Percentiles rank a stretch among this genome's conserved stretches.
phyloP scores from a whole-genome alignment of 2,329 filamentous ascomycete genomes.

The Exophiala sp. region DNA sequence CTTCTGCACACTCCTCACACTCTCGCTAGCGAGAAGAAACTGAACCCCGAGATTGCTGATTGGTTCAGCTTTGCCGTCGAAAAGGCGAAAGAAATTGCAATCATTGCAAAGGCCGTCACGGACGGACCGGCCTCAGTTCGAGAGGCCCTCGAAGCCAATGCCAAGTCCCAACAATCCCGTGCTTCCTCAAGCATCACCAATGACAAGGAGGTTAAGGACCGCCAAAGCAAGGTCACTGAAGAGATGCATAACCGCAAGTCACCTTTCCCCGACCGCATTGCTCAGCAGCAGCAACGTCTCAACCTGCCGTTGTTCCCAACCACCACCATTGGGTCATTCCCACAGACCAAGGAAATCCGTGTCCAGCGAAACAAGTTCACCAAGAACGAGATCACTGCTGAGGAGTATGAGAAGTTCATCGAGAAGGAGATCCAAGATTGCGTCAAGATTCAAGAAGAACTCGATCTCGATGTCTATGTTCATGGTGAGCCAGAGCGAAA shows the following conservation, averaged over 20 bases:
- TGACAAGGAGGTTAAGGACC: constrained; percentile 94
- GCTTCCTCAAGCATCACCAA: constrained; percentile 93
- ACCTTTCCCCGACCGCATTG: constrained; percentile 77
- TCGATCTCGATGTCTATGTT: constrained; percentile 93
- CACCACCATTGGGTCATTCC: constrained; percentile 99
- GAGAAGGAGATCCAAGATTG: constrained; percentile 97
- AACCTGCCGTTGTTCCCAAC: constrained; percentile 96
- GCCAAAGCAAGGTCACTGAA: constrained; percentile 80
- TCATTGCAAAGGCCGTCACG: constrained; percentile 95
- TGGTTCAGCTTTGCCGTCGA: constrained; percentile 99
- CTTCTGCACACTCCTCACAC: constrained; percentile 99
- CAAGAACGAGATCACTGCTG: constrained; percentile 91
- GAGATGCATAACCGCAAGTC: constrained; percentile 92
- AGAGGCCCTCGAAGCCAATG: constrained; percentile 91
- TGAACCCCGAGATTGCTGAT: constrained; percentile 85
- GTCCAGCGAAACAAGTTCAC: constrained; percentile 96
- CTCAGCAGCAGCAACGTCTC: constrained; percentile 85
- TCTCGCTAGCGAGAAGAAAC: constrained; percentile 96
- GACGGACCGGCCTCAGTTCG: constrained; percentile 83
- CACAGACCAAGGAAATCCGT: constrained; percentile 98
- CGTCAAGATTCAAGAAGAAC: constrained; percentile 96
- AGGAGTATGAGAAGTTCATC: constrained; percentile 98
- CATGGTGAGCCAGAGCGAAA: constrained; percentile 99
- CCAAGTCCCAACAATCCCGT: constrained; percentile 87
- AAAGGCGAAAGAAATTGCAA: constrained; percentile 85